These are phyloP conservation scores for Camelina laxa DNA, from an alignment of 345 rosid species.

Conservation along the genomic window DNA sequence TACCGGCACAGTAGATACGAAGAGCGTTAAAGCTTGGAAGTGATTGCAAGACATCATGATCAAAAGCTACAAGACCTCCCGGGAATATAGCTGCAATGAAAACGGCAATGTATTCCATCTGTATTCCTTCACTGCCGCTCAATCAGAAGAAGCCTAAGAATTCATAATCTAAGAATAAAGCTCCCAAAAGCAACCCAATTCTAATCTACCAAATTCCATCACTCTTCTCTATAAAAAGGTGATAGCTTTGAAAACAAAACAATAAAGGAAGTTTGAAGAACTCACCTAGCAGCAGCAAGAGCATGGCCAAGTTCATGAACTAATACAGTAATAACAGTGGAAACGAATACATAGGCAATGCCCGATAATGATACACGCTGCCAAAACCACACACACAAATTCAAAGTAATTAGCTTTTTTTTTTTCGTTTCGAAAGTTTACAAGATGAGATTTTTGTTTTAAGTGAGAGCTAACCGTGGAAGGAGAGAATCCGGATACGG, in stretches of 20 bases:
- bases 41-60: slow-evolving; percentile 60
- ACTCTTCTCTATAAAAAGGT: background rate
- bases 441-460: background rate
- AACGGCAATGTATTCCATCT: slow-evolving; percentile 77
- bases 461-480: slow-evolving; percentile 42
- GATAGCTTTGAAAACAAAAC: slow-evolving; percentile 2
- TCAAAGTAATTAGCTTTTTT: slow-evolving; percentile 14
- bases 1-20: slow-evolving; percentile 86
- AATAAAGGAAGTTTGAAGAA: slow-evolving; percentile 21
- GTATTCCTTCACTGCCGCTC: slow-evolving; percentile 85
- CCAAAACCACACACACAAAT: background rate
- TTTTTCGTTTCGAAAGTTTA: background rate
- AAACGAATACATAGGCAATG: slow-evolving; percentile 52
- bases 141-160: slow-evolving; percentile 52
- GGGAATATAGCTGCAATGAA: slow-evolving; percentile 86
- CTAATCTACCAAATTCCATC: background rate
- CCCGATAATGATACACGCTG: slow-evolving; percentile 60
- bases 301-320: slow-evolving; percentile 93
- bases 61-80: slow-evolving; percentile 90
- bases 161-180: slow-evolving; percentile 28
- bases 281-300: slow-evolving; percentile 82
- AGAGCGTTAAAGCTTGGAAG: slow-evolving; percentile 61
- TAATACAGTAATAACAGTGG: slow-evolving; percentile 74
- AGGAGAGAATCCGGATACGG: slow-evolving; percentile 53
- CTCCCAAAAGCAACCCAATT: background rate